A percentile compares a stretch with the other conserved stretches of the same genome.
Conservation (phyloP, 2,329 filamentous ascomycete genomes). For the Leptographium galeiforme region DNA sequence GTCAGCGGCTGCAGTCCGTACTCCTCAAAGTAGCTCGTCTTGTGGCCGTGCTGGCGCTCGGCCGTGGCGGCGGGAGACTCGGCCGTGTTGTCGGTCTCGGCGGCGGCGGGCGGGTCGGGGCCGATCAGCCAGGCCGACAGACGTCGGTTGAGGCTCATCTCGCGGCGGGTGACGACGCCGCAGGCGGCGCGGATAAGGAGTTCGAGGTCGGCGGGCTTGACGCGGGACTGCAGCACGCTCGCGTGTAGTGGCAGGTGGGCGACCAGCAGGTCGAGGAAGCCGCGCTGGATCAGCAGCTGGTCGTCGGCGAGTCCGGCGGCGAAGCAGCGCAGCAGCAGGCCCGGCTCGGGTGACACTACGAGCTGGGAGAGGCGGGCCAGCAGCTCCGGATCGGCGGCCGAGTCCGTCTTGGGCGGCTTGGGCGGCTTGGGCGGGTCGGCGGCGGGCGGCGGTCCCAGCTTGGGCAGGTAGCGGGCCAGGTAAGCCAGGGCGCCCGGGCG, state of each 20-base stretch:
- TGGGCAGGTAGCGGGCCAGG: conserved; percentile 65
- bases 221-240: conserved; percentile 60
- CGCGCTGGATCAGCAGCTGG: conserved; percentile 82
- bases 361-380: conserved; percentile 45
- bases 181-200: conserved; percentile 69
- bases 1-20: conserved; percentile 65
- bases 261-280: conserved; percentile 85
- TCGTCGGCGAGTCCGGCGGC: conserved; percentile 78
- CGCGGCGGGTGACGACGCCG: conserved; percentile 76
- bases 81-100: conserved; percentile 15
- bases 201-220: conserved; percentile 64
- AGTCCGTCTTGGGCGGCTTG: not conserved
- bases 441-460: conserved; percentile 36
- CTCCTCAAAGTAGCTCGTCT: conserved; percentile 70
- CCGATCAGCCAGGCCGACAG: conserved; percentile 96
- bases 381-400: conserved; percentile 24
- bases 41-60: conserved; percentile 32
- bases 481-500: conserved; percentile 82
- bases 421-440: conserved; percentile 14
- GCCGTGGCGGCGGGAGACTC: conserved; percentile 28
- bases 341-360: conserved; percentile 82
- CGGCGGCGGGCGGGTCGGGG: conserved; percentile 38
- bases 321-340: conserved; percentile 80
- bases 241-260: conserved; percentile 80
- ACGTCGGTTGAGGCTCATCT: conserved; percentile 92